phyloP scores from a whole-genome alignment of 768 basidiomycete species.

The Termitomyces sp. region DNA sequence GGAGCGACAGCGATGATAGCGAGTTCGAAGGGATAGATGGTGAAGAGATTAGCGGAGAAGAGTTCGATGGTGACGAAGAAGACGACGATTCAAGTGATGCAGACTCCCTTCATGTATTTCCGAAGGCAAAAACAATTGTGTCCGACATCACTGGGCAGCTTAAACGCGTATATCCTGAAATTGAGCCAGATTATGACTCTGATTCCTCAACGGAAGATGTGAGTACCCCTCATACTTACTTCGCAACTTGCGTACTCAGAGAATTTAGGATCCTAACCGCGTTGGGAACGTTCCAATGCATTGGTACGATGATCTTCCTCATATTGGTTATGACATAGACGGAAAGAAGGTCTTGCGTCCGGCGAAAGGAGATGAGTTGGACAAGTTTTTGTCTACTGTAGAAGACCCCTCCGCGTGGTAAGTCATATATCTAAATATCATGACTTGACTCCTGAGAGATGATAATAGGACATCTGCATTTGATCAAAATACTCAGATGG shows the following conservation, averaged over 20 bases:
- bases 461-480: slow-evolving; percentile 78
- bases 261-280: slow-evolving; percentile 81
- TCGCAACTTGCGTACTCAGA: slow-evolving; percentile 6
- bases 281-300: slow-evolving; percentile 94
- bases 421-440: slow-evolving; percentile 15
- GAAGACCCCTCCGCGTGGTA: slow-evolving; percentile 91
- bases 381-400: slow-evolving; percentile 91
- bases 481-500: slow-evolving; percentile 80
- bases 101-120: slow-evolving; percentile 44
- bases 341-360: slow-evolving; percentile 93
- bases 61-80: slow-evolving; percentile 26
- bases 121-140: slow-evolving; percentile 60
- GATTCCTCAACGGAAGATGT: slow-evolving; percentile 93
- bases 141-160: slow-evolving; percentile 82
- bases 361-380: slow-evolving; percentile 92
- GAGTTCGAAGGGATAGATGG: slow-evolving; percentile 16
- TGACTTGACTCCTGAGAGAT: neutral
- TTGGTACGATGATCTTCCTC: slow-evolving; percentile 99
- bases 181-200: slow-evolving; percentile 86
- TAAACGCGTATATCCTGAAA: slow-evolving; percentile 81
- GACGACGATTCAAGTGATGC: slow-evolving; percentile 40
- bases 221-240: slow-evolving; percentile 22
- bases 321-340: slow-evolving; percentile 93
- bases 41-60: slow-evolving; percentile 25
- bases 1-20: slow-evolving; percentile 39